Evolutionary conservation across 768 basidiomycete species (phyloP), one percentile per base, ranked within the genome.

Genomic region (Collybia sp.): DNA sequence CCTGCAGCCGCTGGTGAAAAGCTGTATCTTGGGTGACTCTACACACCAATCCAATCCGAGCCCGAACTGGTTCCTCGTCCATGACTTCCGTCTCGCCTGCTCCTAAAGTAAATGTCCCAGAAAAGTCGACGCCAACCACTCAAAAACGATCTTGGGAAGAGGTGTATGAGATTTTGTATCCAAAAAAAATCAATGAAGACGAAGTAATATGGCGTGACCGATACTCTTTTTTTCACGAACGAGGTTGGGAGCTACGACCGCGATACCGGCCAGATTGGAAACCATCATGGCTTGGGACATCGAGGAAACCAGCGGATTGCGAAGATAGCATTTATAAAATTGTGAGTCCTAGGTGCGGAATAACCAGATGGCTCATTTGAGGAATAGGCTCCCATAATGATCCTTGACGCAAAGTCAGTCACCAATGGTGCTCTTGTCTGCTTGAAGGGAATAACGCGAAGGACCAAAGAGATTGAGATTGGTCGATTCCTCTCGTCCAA

Each of bases 231-330:
- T 45, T 66, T 2, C 44, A 53, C 8, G 36, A 32, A 6, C 42
- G 53, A 17, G 63, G 67, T 10, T 65, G 60, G 40, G 43, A 46
- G 9, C 54, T 68, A 2, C 57, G 61, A 13, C 45, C 57, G 2
- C 57, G 66, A 1, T 68, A 66, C 44, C 42, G n/a, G 38, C 65
- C 53, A 8, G 53, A 50, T n/a, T 63, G 63, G 65, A 55, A 37
- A 6, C 61, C 64, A 5, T 62, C 62, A 2, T 66, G 64, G 63
- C 15, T 50, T 2, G 52, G 53, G 0, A 43, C 49, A 11, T 49
- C 45, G 6, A 42, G 48, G 19, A 42, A 46, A 30, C 45, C 44
- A 10, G n/a, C 32, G n/a, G 13, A 42, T 35, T 45, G 45, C 19
- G 48, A 46, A 11, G 45, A 46, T 16, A 32, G 48, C 8, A 44